Evolutionary conservation across 1,284 basidiomycete species (phyloP), one percentile per base, ranked within the genome.

Genomic region (Ceratobasidium sp.): DNA sequence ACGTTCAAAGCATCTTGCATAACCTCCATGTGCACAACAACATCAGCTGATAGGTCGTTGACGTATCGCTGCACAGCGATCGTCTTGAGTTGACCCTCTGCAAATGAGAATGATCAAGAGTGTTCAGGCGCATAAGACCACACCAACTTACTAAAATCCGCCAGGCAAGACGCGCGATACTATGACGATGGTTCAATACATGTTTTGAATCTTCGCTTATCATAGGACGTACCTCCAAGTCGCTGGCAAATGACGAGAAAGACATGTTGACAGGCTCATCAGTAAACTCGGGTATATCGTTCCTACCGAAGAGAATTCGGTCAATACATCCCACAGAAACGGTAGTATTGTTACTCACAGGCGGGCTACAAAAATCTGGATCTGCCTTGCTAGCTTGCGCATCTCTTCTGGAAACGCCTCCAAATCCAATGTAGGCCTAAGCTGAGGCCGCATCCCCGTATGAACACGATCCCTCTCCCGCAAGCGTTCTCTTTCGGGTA

Each of bases 121-220:
- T 7, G 32, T 55, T 32, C 28, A 5, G 28, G 23, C 30, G 35
- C 44, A 38, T 32, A 13, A 13, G 11, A n/a, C 21, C 21, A 21
- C 6, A 11, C 26, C 30, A 35, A 52, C 62, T 49, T 44, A 64
- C 64, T 54, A 77, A 91, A 91, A 73, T 86, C 85, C 70, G 83
- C 83, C 63, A 91, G 79, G 77, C 89, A 91, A 47, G 86, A 88
- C 26, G 89, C 85, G 88, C 89, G 90, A 76, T 90, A 90, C 88
- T 89, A 73, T 18, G 18, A 21, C 14, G 23, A 11, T 14, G 18
- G 9, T 6, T 30, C 35, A 28, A 57, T 28, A 26, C 21, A 7
- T 3, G 8, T 16, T 3, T 11, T 16, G 46, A 52, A 21, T 66
- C 21, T 38, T 11, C 35, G 6, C 11, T 38, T 5, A 11, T 38